Conservation (phyloP, 2,329 filamentous ascomycete species). For the Neurospora crassa region DNA sequence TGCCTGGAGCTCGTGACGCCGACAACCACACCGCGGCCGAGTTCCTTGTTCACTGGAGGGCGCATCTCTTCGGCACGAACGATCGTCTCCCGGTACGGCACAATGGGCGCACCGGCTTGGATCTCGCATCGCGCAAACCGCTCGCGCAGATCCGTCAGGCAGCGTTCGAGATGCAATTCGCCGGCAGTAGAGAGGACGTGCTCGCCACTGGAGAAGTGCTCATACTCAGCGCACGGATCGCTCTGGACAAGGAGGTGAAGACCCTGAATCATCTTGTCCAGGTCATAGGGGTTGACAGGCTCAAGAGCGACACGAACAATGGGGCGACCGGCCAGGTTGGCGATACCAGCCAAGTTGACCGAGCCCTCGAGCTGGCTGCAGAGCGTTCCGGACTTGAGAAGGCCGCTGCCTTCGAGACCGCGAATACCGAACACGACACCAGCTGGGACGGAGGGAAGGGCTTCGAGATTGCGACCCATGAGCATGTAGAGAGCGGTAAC, state of each 20-base stretch:
- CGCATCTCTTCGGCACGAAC: conserved; percentile 86
- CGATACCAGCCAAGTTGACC: conserved; percentile 82
- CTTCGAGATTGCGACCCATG: conserved; percentile 85
- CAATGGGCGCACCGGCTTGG: conserved; percentile 86
- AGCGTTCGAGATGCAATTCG: conserved; percentile 88
- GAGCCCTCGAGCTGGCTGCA: conserved; percentile 80
- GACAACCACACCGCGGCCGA: conserved; percentile 73
- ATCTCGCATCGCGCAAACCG: conserved; percentile 91
- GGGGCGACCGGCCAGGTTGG: conserved; percentile 65
- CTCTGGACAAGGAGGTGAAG: conserved; percentile 83
- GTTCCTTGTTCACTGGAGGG: conserved; percentile 71
- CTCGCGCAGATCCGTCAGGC: conserved; percentile 85
- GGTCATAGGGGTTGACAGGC: conserved; percentile 77
- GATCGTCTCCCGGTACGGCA: conserved; percentile 91
- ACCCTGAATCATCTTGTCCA: conserved; percentile 91
- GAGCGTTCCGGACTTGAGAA: conserved; percentile 92
- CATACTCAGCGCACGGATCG: conserved; percentile 92
- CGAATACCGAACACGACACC: conserved; percentile 94
- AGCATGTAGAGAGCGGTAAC: conserved; percentile 87
- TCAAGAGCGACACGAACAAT: conserved; percentile 97
- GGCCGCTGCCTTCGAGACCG: conserved; percentile 72
- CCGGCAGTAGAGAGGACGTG: conserved; percentile 92
- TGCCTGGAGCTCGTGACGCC: conserved; percentile 77
- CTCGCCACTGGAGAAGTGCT: conserved; percentile 85
- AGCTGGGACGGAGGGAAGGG: conserved; percentile 74